Percentiles rank a stretch among this genome's conserved stretches.
These are phyloP conservation scores for Kluyveromyces siamensis DNA, from an alignment of 805 yeast genomes.

Conservation along the genomic window DNA sequence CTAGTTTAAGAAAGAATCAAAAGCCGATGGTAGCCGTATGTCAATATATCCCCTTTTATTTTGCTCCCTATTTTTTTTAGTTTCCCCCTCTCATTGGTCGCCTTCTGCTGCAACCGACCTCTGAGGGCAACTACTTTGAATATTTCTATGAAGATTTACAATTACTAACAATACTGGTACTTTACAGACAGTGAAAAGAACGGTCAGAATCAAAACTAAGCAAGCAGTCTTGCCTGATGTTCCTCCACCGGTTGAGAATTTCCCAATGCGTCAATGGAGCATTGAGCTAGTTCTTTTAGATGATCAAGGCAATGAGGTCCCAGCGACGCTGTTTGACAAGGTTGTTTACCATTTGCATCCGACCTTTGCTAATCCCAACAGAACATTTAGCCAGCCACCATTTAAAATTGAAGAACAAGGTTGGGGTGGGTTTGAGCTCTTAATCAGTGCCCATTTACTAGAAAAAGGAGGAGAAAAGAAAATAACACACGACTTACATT, in stretches of 20 bases:
- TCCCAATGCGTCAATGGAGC: slow-evolving; percentile 93
- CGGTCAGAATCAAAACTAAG: slow-evolving; percentile 76
- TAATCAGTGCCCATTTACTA: slow-evolving; percentile 61
- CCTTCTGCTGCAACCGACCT: background rate
- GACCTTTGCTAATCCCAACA: slow-evolving; percentile 82
- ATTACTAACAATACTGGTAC: slow-evolving; percentile 1
- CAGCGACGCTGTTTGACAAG: slow-evolving; percentile 83
- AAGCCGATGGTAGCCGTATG: background rate
- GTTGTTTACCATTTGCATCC: slow-evolving; percentile 93
- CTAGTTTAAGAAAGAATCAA: background rate
- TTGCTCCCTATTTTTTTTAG: background rate
- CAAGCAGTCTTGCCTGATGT: slow-evolving; percentile 76
- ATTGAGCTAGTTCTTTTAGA: slow-evolving; percentile 69
- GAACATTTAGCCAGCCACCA: slow-evolving; percentile 75
- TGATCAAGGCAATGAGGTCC: slow-evolving; percentile 69
- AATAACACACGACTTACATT: slow-evolving; percentile 82
- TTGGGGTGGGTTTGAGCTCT: slow-evolving; percentile 96
- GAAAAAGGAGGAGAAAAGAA: slow-evolving; percentile 88
- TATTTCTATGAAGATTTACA: background rate
- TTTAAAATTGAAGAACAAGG: slow-evolving; percentile 87
- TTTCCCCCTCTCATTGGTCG: background rate
- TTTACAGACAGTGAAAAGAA: slow-evolving; percentile 58
- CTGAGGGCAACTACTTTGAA: no score
- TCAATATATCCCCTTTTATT: background rate
- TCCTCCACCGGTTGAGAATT: slow-evolving; percentile 80